phyloP scores from a whole-genome alignment of 768 basidiomycete genomes.

The Russula sp. region DNA sequence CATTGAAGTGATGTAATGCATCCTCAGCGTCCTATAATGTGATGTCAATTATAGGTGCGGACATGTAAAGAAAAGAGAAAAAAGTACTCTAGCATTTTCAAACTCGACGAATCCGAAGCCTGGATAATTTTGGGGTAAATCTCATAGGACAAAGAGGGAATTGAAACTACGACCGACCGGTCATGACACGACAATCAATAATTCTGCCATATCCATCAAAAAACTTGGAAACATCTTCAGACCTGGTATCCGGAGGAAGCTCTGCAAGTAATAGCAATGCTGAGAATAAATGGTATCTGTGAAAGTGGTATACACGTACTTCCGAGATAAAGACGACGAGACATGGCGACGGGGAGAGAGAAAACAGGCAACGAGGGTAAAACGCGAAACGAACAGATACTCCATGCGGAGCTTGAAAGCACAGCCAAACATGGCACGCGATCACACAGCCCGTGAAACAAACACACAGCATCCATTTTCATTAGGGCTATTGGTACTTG shows the following conservation, averaged over 20 bases:
- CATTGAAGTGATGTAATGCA: constrained; percentile 79
- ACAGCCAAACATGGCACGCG: constrained; percentile 17
- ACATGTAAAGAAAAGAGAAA: not conserved
- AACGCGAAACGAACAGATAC: not conserved
- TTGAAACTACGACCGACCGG: constrained; percentile 45
- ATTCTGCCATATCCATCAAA: constrained; percentile 89
- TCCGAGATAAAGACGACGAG: constrained; percentile 80
- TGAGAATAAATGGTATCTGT: not conserved
- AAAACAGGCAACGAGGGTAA: not conserved
- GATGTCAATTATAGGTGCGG: constrained; percentile 6
- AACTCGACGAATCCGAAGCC: constrained; percentile 98
- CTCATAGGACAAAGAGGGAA: not conserved
- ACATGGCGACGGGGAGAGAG: constrained; percentile 45
- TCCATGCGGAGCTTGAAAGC: constrained; percentile 17
- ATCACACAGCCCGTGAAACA: not conserved
- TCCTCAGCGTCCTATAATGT: constrained; percentile 82
- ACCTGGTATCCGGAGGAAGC: constrained; percentile 75
- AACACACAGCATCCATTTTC: not conserved
- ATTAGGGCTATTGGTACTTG: not conserved
- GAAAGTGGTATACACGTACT: constrained; percentile 39
- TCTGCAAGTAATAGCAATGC: constrained; percentile 35
- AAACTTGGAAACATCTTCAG: constrained; percentile 79
- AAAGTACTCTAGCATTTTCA: constrained; percentile 65
- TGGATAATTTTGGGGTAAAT: constrained; percentile 25
- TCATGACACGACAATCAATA: constrained; percentile 91